phyloP scores from a whole-genome alignment of 1,284 basidiomycete genomes.

The Melanopsichium pennsylvanicum region DNA sequence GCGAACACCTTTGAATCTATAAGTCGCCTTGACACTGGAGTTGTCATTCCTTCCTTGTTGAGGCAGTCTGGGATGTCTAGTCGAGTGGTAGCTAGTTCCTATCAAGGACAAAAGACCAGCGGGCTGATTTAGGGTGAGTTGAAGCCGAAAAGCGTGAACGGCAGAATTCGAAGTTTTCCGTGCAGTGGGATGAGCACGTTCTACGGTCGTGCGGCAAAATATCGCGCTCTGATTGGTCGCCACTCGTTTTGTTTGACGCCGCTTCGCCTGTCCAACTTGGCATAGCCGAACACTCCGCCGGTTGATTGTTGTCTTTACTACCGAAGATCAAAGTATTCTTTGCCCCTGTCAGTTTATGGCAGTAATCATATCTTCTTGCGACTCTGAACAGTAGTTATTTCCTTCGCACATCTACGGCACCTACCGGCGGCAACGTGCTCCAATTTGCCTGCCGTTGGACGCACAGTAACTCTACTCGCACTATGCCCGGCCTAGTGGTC shows the following conservation, averaged over 20 bases:
- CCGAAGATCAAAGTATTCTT: too few relatives aligned
- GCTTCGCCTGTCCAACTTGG: constrained; percentile 22
- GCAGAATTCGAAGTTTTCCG: too few relatives aligned
- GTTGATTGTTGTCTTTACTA: too few relatives aligned
- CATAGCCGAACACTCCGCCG: neutral
- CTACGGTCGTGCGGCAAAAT: constrained; percentile 9
- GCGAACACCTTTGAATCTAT: too few relatives aligned
- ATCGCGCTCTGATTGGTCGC: constrained; percentile 4
- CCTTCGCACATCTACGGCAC: constrained; percentile 2
- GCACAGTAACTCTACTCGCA: neutral
- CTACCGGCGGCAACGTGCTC: constrained; percentile 24
- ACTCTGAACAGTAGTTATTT: neutral
- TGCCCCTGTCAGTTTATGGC: too few relatives aligned
- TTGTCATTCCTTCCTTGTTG: too few relatives aligned
- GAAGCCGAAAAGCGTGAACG: too few relatives aligned
- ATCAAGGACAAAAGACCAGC: too few relatives aligned
- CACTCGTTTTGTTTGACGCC: neutral
- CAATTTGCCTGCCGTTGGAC: neutral
- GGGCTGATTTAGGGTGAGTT: too few relatives aligned
- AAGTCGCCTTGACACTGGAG: too few relatives aligned
- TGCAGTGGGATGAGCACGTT: constrained; percentile 15
- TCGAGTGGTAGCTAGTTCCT: too few relatives aligned
- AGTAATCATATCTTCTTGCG: neutral
- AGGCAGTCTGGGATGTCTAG: too few relatives aligned
- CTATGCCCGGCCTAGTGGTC: neutral